Evolutionary conservation across 2,329 filamentous ascomycete genomes (phyloP).

Genomic region (Ascochyta fabae): DNA sequence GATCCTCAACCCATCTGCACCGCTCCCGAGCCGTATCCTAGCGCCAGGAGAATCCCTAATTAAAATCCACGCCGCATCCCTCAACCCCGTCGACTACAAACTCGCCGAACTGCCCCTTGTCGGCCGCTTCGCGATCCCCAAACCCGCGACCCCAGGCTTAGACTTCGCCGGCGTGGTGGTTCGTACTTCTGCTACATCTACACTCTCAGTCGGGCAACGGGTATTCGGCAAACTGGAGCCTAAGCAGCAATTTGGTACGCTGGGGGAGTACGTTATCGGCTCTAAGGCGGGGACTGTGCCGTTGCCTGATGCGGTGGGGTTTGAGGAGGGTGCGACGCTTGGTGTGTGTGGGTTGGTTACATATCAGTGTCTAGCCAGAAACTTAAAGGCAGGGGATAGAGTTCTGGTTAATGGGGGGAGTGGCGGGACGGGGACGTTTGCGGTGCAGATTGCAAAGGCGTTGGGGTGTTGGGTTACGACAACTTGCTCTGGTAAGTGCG

Average conservation of each 20-base stretch:
- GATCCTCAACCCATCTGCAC: slow-evolving; percentile 14
- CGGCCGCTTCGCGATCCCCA: slow-evolving; percentile 26
- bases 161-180: slow-evolving; percentile 28
- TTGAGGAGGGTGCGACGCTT: slow-evolving; percentile 25
- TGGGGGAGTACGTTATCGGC: slow-evolving; percentile 31
- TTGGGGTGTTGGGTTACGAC: slow-evolving; percentile 64
- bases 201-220: slow-evolving; percentile 22
- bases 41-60: slow-evolving; percentile 21
- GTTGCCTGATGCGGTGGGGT: slow-evolving; percentile 19
- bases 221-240: slow-evolving; percentile 34
- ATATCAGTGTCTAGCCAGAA: slow-evolving; percentile 26
- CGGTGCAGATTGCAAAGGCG: slow-evolving; percentile 67
- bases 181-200: slow-evolving; percentile 1
- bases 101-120: slow-evolving; percentile 26
- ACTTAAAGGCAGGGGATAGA: slow-evolving; percentile 48
- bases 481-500: slow-evolving; percentile 58
- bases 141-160: slow-evolving; percentile 31
- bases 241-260: slow-evolving; percentile 28
- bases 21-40: slow-evolving; percentile 14
- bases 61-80: slow-evolving; percentile 24
- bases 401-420: slow-evolving; percentile 69
- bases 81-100: slow-evolving; percentile 37
- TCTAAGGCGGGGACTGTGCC: slow-evolving; percentile 26
- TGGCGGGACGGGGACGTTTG: slow-evolving; percentile 66
- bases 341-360: slow-evolving; percentile 32